phyloP scores from a whole-genome alignment of 1,139 yeast species.

The Casaregolazyma suthepensis region DNA sequence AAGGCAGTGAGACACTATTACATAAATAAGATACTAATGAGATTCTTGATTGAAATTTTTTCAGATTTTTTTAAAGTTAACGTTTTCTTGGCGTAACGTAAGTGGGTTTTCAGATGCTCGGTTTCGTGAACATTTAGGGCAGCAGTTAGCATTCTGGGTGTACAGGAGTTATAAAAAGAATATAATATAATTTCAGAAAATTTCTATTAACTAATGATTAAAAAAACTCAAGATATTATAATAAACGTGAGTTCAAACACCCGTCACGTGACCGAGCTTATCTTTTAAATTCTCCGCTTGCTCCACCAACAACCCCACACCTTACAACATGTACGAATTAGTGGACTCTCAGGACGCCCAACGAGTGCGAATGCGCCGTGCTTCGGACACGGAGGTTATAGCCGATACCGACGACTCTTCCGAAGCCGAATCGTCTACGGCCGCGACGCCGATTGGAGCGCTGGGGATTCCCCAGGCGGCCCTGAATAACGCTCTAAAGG shows the following conservation, averaged over 20 bases:
- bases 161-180: too few relatives aligned
- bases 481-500: background rate
- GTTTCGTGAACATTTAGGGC: too few relatives aligned
- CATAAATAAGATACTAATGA: too few relatives aligned
- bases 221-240: too few relatives aligned
- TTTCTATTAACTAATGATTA: too few relatives aligned
- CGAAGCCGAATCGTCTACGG: constrained; percentile 6
- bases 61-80: too few relatives aligned
- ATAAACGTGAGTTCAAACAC: background rate
- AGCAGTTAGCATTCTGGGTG: too few relatives aligned
- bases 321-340: constrained; percentile 2
- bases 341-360: constrained; percentile 3
- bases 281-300: background rate
- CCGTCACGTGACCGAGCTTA: background rate
- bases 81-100: too few relatives aligned
- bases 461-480: background rate
- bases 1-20: too few relatives aligned
- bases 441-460: constrained; percentile 3
- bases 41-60: too few relatives aligned
- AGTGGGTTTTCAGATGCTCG: too few relatives aligned
- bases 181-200: too few relatives aligned
- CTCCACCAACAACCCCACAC: background rate
- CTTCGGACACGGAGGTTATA: constrained; percentile 3
- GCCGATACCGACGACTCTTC: constrained; percentile 4
- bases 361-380: constrained; percentile 5